Conservation (phyloP, 1,284 basidiomycete genomes). For the Xerocomus amazonicus region DNA sequence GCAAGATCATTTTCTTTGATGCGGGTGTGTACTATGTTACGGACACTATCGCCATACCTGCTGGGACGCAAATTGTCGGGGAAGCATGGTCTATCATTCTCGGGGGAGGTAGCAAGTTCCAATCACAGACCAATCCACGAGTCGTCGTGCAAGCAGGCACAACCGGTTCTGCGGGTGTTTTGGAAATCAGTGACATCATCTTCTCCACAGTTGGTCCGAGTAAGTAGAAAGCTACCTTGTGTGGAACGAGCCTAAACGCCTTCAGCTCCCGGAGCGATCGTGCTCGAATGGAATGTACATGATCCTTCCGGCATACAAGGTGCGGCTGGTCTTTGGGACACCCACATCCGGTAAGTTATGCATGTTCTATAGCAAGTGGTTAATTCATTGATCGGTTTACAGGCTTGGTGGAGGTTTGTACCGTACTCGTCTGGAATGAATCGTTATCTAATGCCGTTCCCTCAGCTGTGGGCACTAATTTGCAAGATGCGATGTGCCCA, state of each 20-base stretch:
- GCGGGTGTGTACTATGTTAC: slow-evolving; percentile 50
- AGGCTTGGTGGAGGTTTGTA: slow-evolving; percentile 28
- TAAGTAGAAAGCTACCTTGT: slow-evolving; percentile 15
- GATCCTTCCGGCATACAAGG: slow-evolving; percentile 45
- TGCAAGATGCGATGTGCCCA: slow-evolving; percentile 39
- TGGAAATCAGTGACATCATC: slow-evolving; percentile 47
- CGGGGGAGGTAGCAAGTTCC: slow-evolving; percentile 45
- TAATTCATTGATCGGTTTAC: background rate
- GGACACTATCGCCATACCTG: slow-evolving; percentile 51
- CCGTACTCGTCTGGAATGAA: background rate
- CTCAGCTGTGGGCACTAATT: slow-evolving; percentile 41
- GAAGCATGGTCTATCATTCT: slow-evolving; percentile 54
- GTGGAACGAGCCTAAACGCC: background rate
- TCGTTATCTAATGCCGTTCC: background rate
- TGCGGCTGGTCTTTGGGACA: slow-evolving; percentile 53
- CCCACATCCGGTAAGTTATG: slow-evolving; percentile 47
- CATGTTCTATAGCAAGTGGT: background rate
- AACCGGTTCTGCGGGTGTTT: slow-evolving; percentile 37
- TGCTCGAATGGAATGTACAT: slow-evolving; percentile 55
- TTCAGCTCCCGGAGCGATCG: slow-evolving; percentile 47
- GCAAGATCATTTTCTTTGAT: slow-evolving; percentile 54
- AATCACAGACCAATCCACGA: slow-evolving; percentile 38
- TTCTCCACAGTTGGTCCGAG: slow-evolving; percentile 42
- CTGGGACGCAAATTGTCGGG: slow-evolving; percentile 51
- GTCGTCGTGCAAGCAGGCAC: slow-evolving; percentile 41